Base-by-base conservation (phyloP, 1,139 yeast genomes). In the Wickerhamomyces sp. region DNA sequence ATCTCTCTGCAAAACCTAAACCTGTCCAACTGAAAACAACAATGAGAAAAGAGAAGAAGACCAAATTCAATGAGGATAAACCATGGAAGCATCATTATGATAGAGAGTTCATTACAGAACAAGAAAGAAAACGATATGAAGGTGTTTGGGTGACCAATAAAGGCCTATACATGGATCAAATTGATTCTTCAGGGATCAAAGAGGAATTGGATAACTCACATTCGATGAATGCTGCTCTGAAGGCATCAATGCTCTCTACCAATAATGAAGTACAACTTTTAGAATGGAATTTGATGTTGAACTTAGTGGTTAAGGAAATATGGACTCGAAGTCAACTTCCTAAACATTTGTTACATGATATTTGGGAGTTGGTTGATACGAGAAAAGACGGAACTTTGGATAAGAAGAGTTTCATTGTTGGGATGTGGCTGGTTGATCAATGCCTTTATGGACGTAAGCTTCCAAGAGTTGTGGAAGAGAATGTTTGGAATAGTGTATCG, bases 361-460 rank as follows among this genome's bases (percentile, higher is more conserved):
- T 93, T 27, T 93, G 96, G 90, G 75, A 79, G 39, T 68, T 90
- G 44, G 95, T 90, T 15, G 96, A 90, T 60, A 75, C 76, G 41
- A 69, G 91, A 53, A 69, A 71, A 41, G 95, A 87, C 62, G 95
- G 96, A 0, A 79, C 89, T 0, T 68, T 91, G 44, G 87, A 84
- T 57, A 78, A 87, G 50, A 83, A 81, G 40, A 91, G 91, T 52
- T 93, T 93, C 58, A 68, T 91, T 36, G 94, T 90, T 13, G 99
- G 96, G 0, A 89, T 86, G 88, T 91, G 98, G 98, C 67, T 89
- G 8, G 93, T 91, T 1, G 98, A 91, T 64, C 98, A 91, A 63
- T 87, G 96, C 59, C 71, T 91, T n/a, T 93, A 91, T 61, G 98
- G 98, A 0, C 73, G 96, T 35, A 93, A 93, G 63, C 69, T 93